Evolutionary conservation across 345 rosid species (phyloP), one percentile per base, ranked within the genome.

Genomic region (Lepidium sativum): DNA sequence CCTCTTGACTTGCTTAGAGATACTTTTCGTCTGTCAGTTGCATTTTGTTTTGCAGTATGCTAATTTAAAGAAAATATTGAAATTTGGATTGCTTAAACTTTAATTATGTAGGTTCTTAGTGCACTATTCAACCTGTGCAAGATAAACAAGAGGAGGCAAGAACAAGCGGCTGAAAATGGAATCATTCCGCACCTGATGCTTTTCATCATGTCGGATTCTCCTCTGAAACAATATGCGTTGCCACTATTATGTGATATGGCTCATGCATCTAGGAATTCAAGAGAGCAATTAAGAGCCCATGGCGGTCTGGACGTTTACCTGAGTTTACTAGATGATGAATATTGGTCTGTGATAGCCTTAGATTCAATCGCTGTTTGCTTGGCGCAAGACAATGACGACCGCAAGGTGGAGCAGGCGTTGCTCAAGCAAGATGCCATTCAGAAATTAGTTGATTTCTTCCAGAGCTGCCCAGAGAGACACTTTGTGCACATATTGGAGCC

Each of bases 151-250:
- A 85, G 96, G 86, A 85, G 97, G 64, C 99, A 95, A 78, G 99
- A 95, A 73, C 97, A 91, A 79, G 99, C 99, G 6, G 97, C 99
- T 45, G 99, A 95, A 79, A 84, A 91, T 68, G 99, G 99, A 83
- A 95, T 95, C 54, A 86, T 95, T 76, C 97, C 99, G 16, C 99
- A 95, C 74, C 80, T 95, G 75, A 83, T 91, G 97, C 85, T 79
- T 63, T 79, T 95, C 71, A 86, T 95, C 43, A 79, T 84, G 80
- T 77, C 92, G 17, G 86, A 75, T 59, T 91, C 96, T 66, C 83
- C 86, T 33, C 78, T 95, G 65, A 95, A 86, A 76, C 92, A 79
- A 54, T 76, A 78, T 65, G 99, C 99, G 16, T 79, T 95, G 77
- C 94, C 99, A 50, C 80, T 91, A 45, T 76, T 95, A 38, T 95